Percentiles rank a stretch among this genome's conserved stretches.
phyloP scores from a whole-genome alignment of 2,329 filamentous ascomycete genomes.

The Remersonia thermophila region DNA sequence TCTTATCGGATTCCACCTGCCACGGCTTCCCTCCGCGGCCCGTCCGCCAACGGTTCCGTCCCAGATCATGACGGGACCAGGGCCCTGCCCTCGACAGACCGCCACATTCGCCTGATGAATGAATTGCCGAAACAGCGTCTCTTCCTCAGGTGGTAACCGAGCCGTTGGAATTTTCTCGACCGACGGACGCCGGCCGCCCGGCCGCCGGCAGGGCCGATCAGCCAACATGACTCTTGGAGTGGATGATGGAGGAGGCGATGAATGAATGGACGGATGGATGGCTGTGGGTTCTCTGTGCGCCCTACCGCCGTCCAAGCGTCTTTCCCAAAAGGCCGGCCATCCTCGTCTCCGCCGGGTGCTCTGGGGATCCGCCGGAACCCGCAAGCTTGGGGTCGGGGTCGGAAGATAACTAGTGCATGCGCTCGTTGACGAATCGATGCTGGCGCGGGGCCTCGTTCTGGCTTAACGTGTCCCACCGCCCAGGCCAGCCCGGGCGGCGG shows the following conservation, averaged over 20 bases:
- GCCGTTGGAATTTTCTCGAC: not conserved
- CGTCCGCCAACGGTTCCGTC: constrained; percentile 16
- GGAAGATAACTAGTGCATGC: constrained; percentile 1
- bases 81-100: constrained; percentile 5
- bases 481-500: not conserved
- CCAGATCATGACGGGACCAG: constrained; percentile 9
- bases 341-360: too few relatives aligned
- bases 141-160: too few relatives aligned
- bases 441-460: constrained; percentile 3
- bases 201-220: not conserved
- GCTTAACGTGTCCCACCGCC: constrained; percentile 6
- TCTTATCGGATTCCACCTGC: constrained; percentile 10
- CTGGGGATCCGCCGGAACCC: too few relatives aligned
- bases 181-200: too few relatives aligned
- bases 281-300: too few relatives aligned
- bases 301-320: too few relatives aligned
- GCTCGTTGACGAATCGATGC: constrained; percentile 2
- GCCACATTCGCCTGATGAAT: constrained; percentile 6
- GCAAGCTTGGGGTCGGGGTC: not conserved
- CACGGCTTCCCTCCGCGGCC: constrained; percentile 15
- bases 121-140: too few relatives aligned
- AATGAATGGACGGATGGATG: too few relatives aligned
- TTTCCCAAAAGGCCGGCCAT: too few relatives aligned
- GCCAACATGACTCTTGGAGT: too few relatives aligned
- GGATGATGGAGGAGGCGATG: too few relatives aligned